Evolutionary conservation across 495 filamentous ascomycete species (phyloP).

Genomic region (Immersiella caudata): DNA sequence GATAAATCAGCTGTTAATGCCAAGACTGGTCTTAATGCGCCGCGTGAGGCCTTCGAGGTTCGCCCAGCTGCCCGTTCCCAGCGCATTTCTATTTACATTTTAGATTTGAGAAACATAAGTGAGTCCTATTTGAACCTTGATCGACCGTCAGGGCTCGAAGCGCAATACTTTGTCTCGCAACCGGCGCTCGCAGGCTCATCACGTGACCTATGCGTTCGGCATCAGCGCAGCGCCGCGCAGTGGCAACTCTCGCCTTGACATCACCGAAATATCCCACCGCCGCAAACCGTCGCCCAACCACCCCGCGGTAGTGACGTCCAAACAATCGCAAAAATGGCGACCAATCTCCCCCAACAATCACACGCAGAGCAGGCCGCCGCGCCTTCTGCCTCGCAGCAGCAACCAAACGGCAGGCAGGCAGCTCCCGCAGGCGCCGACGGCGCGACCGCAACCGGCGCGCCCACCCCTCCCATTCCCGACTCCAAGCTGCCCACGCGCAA

Average conservation of each 20-base stretch:
- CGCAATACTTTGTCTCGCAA: not conserved
- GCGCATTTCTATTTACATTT: not conserved
- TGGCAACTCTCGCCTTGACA: not conserved
- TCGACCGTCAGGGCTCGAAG: no score
- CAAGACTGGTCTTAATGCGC: not conserved
- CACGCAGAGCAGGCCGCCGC: conserved; percentile 27
- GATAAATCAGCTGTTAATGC: no score
- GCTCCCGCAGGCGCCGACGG: not conserved
- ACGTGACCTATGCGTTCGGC: not conserved
- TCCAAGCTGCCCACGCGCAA: conserved; percentile 70
- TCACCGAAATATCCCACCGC: conserved; percentile 11
- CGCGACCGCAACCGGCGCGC: not conserved
- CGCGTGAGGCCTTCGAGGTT: no score
- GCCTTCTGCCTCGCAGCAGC: not conserved
- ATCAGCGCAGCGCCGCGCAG: not conserved
- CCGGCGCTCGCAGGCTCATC: not conserved
- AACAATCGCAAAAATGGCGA: conserved; percentile 24
- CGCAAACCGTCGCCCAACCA: not conserved
- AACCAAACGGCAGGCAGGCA: conserved; percentile 25
- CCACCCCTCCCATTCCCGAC: conserved; percentile 32
- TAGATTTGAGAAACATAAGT: not conserved
- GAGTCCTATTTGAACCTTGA: no score
- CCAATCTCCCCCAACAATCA: conserved; percentile 13
- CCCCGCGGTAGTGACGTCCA: not conserved
- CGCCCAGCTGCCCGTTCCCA: no score